Base-by-base conservation (phyloP, 495 filamentous ascomycete species). In the Neurospora sp. region DNA sequence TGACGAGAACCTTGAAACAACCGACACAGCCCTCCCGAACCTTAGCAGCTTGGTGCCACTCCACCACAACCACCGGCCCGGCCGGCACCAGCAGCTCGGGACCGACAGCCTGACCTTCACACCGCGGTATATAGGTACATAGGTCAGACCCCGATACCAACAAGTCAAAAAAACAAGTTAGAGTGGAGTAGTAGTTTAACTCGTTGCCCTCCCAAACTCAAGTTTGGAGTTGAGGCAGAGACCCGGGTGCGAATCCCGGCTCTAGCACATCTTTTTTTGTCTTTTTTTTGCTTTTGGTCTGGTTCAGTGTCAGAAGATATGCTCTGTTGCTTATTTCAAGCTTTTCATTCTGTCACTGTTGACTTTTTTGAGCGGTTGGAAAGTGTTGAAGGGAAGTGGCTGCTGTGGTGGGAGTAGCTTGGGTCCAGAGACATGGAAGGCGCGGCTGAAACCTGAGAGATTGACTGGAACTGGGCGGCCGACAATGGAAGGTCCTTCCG, bases 111-210 rank as follows among this genome's bases (percentile, higher is more conserved):
- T 8, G 8, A 10, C 0, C 8, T 46, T 20, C 18, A n/a, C 8
- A n/a, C 18, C 2, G 18, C 42, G 18, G 8, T 46, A 46, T 46
- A 46, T 10, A 46, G 42, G 18, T 0, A 10, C 42, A 18, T 18
- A n/a, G 42, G 42, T n/a, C 8, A 20, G 42, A 46, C 42, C 8
- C 7, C 3, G 7, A 12, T 27, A 53, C 11, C 27, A 61, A 35
- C 27, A 35, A 61, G 5, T 16, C 2, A n/a, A 35, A 4, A 4
- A 9, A 61, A 7, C 16, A 68, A 74, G 74, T 41, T 76, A 61
- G 73, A 74, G 76, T 76, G 61, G 75, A 78, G 76, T 76, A 78
- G 76, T 71, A 78, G 76, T 78, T 35, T 78, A 78, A 78, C 73
- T 78, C 73, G 72, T 65, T 75, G 73, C 76, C 75, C 75, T 76